Evolutionary conservation across 345 rosid species (phyloP), one percentile per base, ranked within the genome.

Genomic region (Moricandia moricandioides): DNA sequence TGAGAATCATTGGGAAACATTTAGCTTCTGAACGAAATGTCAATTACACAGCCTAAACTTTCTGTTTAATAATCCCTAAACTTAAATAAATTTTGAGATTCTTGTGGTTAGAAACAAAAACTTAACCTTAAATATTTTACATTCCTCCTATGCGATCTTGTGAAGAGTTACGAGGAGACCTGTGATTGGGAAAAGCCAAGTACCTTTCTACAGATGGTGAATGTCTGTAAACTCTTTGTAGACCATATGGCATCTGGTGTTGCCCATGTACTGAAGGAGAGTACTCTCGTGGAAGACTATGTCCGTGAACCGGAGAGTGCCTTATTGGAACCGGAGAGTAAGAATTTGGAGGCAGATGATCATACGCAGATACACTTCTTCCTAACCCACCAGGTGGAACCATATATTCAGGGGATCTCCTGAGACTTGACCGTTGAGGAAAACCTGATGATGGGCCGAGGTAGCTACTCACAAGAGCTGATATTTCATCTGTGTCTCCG

Each of bases 171-270:
- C 4, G 55, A 49, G 55, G 55, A 7, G 55, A 14, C 55, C 55
- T 49, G 55, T 49, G 59, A 51, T 79, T 76, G 10, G 65, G 76
- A 67, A 82, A 71, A 83, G 84, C 86, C 5, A 65, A 74, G 80
- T 83, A 86, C 18, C 86, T 77, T 66, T 86, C 89, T 51, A 69
- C 27, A 29, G 85, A 81, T 62, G 79, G 54, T 62, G 89, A 79
- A 35, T 74, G 72, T 60, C 80, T 69, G 55, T 75, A 77, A 27
- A 71, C 43, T 6, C 74, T 71, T 72, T 64, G 78, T 71, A 77
- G 64, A 49, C 55, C 24, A 49, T 49, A 14, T 16, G 55, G 61
- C 39, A 83, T 29, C 65, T 81, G 83, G 62, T 82, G 24, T 16
- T 49, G 56, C 24, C 54, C 56, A 16, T 49, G 54, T 6, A 49